These are phyloP conservation scores for Babesia bigemina DNA, from an alignment of 169 alveolate species.

Conservation along the genomic window DNA sequence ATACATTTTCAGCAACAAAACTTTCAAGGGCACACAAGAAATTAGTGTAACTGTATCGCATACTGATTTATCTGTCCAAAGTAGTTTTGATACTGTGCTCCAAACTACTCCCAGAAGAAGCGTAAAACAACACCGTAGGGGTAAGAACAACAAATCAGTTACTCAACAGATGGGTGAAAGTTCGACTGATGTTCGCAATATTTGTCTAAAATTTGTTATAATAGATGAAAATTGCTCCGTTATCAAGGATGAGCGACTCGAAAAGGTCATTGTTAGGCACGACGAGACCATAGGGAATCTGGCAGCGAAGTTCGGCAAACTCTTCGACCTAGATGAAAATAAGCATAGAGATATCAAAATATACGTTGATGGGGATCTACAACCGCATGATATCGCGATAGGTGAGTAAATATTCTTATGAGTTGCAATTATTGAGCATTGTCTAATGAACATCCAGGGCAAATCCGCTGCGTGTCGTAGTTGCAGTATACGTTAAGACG, in stretches of 20 bases:
- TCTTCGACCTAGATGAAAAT: constrained; percentile 44
- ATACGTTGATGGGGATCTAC: constrained; percentile 61
- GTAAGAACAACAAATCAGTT: too few species aligned
- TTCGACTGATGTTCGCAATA: not conserved
- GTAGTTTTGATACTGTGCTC: too few species aligned
- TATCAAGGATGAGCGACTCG: constrained; percentile 53
- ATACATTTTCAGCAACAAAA: too few species aligned
- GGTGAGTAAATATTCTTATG: constrained; percentile 20
- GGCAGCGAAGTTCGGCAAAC: constrained; percentile 56
- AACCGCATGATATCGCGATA: constrained; percentile 42
- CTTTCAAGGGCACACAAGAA: too few species aligned
- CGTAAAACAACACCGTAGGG: too few species aligned
- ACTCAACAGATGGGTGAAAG: not conserved
- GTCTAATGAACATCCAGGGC: too few species aligned
- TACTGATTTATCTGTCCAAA: too few species aligned
- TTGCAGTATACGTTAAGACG: too few species aligned
- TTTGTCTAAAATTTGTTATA: constrained; percentile 57
- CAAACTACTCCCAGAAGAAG: too few species aligned
- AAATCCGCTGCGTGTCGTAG: too few species aligned
- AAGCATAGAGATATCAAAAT: constrained; percentile 26
- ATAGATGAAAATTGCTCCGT: constrained; percentile 45
- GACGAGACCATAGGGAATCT: constrained; percentile 55
- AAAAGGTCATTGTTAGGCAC: constrained; percentile 38
- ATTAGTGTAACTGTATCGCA: too few species aligned
- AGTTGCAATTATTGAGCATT: not conserved